phyloP scores from a whole-genome alignment of 2,329 filamentous ascomycete species.

The Fusarium foetens region DNA sequence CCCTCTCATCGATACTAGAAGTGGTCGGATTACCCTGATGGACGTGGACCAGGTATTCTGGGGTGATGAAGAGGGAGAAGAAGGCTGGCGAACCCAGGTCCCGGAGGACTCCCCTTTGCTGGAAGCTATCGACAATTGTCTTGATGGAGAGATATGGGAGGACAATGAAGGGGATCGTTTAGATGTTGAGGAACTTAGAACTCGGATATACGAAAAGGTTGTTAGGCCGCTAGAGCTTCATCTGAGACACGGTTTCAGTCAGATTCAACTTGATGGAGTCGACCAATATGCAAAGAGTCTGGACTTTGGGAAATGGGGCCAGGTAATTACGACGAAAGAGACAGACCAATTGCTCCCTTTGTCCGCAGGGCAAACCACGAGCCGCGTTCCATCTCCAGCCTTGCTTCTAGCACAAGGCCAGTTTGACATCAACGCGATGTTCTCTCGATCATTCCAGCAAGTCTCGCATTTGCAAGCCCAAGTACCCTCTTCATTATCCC shows the following conservation, averaged over 20 bases:
- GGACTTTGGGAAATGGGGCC: not conserved
- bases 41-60: constrained; percentile 10
- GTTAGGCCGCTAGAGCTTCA: not conserved
- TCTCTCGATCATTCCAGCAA: not conserved
- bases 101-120: constrained; percentile 3
- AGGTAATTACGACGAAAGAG: not conserved
- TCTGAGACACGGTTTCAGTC: not conserved
- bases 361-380: not conserved
- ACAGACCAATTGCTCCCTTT: not conserved
- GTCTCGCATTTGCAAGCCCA: not conserved
- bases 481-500: too few species aligned
- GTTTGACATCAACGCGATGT: not conserved
- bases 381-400: not conserved
- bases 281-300: not conserved
- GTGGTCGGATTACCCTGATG: not conserved
- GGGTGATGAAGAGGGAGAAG: not conserved
- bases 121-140: constrained; percentile 5
- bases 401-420: not conserved
- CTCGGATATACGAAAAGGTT: not conserved
- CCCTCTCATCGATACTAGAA: not conserved
- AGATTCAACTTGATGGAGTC: not conserved
- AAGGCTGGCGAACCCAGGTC: constrained; percentile 5
- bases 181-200: not conserved
- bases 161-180: not conserved
- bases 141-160: constrained; percentile 5